A percentile compares a stretch with the other conserved stretches of the same genome.
These are phyloP conservation scores for Sherardia arvensis DNA, from an alignment of 257 asterid species.

Conservation along the genomic window DNA sequence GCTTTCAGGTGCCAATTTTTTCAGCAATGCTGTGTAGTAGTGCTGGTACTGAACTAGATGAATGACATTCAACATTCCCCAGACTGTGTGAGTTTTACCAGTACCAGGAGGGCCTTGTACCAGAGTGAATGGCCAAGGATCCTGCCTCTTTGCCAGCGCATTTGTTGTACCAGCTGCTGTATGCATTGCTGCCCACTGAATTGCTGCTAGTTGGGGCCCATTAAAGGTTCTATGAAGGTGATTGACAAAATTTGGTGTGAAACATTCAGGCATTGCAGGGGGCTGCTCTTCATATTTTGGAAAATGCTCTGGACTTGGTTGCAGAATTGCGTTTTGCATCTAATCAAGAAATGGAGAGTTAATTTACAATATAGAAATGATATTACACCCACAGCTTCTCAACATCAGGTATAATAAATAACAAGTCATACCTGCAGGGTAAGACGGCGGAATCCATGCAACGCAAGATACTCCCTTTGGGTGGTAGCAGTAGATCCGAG, in stretches of 20 bases:
- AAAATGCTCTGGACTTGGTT: conserved; percentile 92
- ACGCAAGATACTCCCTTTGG: conserved; percentile 84
- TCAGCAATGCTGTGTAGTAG: conserved; percentile 87
- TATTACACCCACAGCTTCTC: not conserved
- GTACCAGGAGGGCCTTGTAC: conserved; percentile 99
- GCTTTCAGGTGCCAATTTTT: conserved; percentile 98
- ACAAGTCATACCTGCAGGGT: conserved; percentile 54
- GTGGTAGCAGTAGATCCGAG: conserved; percentile 96
- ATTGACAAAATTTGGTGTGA: conserved; percentile 81
- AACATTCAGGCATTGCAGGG: conserved; percentile 98
- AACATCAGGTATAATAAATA: conserved; percentile 10
- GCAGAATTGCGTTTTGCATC: conserved; percentile 99
- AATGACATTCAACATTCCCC: conserved; percentile 99
- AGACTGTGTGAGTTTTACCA: conserved; percentile 96
- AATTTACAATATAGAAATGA: not conserved
- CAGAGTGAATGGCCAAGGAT: conserved; percentile 96
- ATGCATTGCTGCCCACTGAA: conserved; percentile 98
- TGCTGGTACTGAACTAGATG: conserved; percentile 99
- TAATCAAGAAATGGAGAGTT: conserved; percentile 18
- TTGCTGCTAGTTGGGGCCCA: conserved; percentile 86
- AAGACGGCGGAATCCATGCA: conserved; percentile 97
- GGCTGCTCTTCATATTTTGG: conserved; percentile 97
- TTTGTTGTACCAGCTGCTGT: conserved; percentile 93
- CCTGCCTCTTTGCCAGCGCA: conserved; percentile 78
- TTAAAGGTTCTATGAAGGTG: conserved; percentile 71